Conservation (phyloP, 1,139 yeast species). For the Chernovozyma aurita region DNA sequence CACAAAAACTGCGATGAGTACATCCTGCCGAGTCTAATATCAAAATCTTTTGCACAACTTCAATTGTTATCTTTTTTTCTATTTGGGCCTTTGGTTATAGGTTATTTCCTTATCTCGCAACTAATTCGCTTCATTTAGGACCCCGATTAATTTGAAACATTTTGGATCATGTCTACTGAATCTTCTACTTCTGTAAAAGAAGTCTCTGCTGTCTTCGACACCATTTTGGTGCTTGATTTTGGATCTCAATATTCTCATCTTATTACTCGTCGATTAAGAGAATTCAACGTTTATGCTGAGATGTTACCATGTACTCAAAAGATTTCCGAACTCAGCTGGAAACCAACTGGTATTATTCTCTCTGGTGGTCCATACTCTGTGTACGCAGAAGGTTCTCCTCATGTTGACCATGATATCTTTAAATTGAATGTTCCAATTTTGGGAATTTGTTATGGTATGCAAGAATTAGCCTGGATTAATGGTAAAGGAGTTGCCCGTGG, state of each 20-base stretch:
- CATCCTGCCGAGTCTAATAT: background rate
- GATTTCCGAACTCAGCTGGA: slow-evolving; percentile 86
- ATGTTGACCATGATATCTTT: slow-evolving; percentile 92
- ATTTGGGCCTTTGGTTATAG: background rate
- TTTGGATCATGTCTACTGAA: slow-evolving; percentile 2
- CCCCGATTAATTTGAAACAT: background rate
- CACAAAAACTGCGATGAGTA: slow-evolving; percentile 1
- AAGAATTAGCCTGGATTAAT: slow-evolving; percentile 97
- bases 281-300: slow-evolving; percentile 96
- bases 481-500: slow-evolving; percentile 96
- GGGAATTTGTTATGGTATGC: slow-evolving; percentile 99
- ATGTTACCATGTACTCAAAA: slow-evolving; percentile 99
- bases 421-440: slow-evolving; percentile 87
- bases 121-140: background rate
- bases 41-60: too few species aligned
- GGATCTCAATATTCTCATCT: slow-evolving; percentile 98
- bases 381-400: slow-evolving; percentile 92
- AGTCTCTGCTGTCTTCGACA: slow-evolving; percentile 87
- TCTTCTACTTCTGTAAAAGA: slow-evolving; percentile 35
- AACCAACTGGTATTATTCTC: slow-evolving; percentile 91
- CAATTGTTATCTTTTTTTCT: background rate
- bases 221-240: slow-evolving; percentile 94
- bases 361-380: slow-evolving; percentile 99
- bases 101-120: background rate
- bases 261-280: slow-evolving; percentile 96